phyloP scores from a whole-genome alignment of 2,329 filamentous ascomycete genomes.

The Geoglossum cookeanum region DNA sequence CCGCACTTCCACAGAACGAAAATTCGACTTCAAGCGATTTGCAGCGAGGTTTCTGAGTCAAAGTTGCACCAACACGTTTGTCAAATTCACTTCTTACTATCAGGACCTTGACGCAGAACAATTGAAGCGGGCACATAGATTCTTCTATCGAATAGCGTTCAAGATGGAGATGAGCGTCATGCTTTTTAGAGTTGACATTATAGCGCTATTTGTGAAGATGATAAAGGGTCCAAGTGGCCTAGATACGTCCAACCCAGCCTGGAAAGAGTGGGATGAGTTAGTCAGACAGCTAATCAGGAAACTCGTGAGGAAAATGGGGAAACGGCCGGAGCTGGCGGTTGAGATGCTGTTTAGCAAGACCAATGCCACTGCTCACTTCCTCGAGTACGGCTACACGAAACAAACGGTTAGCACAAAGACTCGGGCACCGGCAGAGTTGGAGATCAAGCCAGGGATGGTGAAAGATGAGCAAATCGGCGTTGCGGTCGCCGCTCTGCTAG shows the following conservation, averaged over 20 bases:
- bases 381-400: slow-evolving; percentile 80
- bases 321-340: slow-evolving; percentile 67
- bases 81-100: slow-evolving; percentile 63
- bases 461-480: slow-evolving; percentile 53
- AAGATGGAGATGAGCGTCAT: slow-evolving; percentile 83
- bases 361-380: slow-evolving; percentile 59
- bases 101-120: slow-evolving; percentile 60
- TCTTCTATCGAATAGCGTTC: slow-evolving; percentile 84
- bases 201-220: slow-evolving; percentile 75
- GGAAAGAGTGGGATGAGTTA: slow-evolving; percentile 81
- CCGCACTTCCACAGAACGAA: slow-evolving; percentile 57
- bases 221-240: slow-evolving; percentile 72
- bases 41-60: slow-evolving; percentile 65
- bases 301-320: slow-evolving; percentile 66
- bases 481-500: slow-evolving; percentile 58
- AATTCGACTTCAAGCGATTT: slow-evolving; percentile 84
- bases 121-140: slow-evolving; percentile 79
- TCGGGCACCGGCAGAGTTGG: slow-evolving; percentile 59
- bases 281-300: slow-evolving; percentile 66
- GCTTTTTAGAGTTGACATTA: slow-evolving; percentile 78
- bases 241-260: slow-evolving; percentile 44
- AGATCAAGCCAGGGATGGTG: slow-evolving; percentile 56
- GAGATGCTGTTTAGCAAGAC: slow-evolving; percentile 95
- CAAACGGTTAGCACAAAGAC: slow-evolving; percentile 47
- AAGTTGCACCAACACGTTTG: slow-evolving; percentile 72